A percentile compares a stretch with the other conserved stretches of the same genome.
phyloP scores from a whole-genome alignment of 805 yeast species.

The Lipomyces japonicus region DNA sequence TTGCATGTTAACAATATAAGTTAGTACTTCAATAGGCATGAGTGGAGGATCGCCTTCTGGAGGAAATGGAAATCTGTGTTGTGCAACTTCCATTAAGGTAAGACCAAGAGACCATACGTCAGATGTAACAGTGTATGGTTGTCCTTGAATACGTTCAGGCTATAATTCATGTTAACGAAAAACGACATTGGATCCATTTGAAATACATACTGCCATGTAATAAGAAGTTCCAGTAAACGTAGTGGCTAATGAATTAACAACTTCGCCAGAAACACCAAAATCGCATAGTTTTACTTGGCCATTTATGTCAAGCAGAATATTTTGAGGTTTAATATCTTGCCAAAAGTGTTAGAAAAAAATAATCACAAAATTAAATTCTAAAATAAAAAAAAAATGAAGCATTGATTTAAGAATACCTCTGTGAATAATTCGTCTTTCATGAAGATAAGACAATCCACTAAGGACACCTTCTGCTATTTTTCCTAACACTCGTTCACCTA shows the following conservation, averaged over 20 bases:
- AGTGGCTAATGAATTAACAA: constrained; percentile 84
- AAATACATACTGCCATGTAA: constrained; percentile 68
- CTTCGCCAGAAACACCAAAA: constrained; percentile 91
- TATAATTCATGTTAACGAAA: neutral
- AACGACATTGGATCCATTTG: neutral
- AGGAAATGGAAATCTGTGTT: constrained; percentile 81
- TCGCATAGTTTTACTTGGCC: constrained; percentile 94
- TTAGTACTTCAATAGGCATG: constrained; percentile 79
- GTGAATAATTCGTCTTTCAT: constrained; percentile 83
- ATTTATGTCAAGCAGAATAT: constrained; percentile 65
- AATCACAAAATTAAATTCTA: neutral
- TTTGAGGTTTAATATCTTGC: constrained; percentile 81
- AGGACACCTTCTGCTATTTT: constrained; percentile 84
- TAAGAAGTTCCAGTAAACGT: constrained; percentile 97
- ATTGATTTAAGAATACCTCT: too few relatives aligned
- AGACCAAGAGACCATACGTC: constrained; percentile 97
- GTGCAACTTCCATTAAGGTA: constrained; percentile 88
- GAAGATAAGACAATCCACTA: constrained; percentile 79
- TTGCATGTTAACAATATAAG: constrained; percentile 70
- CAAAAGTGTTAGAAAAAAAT: neutral
- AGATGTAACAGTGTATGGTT: constrained; percentile 89
- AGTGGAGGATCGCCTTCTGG: constrained; percentile 52
- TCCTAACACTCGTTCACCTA: constrained; percentile 90
- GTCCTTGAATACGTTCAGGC: constrained; percentile 94
- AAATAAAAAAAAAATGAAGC: neutral